Evolutionary conservation across 2,329 filamentous ascomycete genomes (phyloP).

Genomic region (Aureobasidium sp.): DNA sequence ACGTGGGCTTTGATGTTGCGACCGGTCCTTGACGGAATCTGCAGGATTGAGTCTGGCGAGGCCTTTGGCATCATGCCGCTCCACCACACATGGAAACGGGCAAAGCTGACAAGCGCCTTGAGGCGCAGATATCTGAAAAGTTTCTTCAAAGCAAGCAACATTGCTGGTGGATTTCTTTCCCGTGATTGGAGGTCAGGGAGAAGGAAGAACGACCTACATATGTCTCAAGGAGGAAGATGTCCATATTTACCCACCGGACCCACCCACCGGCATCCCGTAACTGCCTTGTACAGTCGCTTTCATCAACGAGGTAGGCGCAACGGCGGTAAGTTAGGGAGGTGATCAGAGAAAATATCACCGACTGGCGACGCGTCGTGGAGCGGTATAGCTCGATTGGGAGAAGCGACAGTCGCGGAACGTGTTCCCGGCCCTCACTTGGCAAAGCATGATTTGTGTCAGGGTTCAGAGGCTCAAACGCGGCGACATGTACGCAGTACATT

Average conservation of each 20-base stretch:
- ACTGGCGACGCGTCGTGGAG: not conserved
- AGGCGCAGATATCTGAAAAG: slow-evolving; percentile 15
- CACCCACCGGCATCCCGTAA: not conserved
- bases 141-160: not conserved
- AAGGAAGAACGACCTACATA: not conserved
- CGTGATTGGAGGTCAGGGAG: not conserved
- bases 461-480: not conserved
- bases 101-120: slow-evolving; percentile 15
- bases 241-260: not conserved
- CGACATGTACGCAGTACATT: not conserved
- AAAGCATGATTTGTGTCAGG: not conserved
- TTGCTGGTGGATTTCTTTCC: no score
- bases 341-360: not conserved
- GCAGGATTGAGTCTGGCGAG: slow-evolving; percentile 1
- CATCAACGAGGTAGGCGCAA: not conserved
- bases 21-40: slow-evolving; percentile 18
- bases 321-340: not conserved
- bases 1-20: slow-evolving; percentile 20
- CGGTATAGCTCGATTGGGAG: slow-evolving; percentile 1
- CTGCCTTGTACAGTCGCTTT: not conserved
- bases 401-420: not conserved
- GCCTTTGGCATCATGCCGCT: not conserved
- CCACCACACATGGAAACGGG: slow-evolving; percentile 13
- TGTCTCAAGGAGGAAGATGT: not conserved
- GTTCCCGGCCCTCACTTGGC: not conserved